phyloP scores from a whole-genome alignment of 2,329 filamentous ascomycete species.

The Blastomyces percursus region DNA sequence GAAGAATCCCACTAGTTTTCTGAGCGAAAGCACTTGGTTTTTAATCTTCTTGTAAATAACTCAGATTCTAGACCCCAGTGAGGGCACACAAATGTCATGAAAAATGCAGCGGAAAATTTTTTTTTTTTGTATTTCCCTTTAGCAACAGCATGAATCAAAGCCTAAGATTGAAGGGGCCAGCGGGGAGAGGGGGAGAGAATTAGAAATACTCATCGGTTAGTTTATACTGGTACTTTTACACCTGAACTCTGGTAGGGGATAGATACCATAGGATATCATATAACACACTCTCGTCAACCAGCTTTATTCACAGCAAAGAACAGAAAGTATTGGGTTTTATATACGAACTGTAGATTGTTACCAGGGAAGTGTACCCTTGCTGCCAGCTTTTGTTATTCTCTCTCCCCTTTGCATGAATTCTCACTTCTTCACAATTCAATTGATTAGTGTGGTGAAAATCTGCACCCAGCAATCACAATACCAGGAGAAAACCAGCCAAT shows the following conservation, averaged over 20 bases:
- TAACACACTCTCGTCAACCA: not conserved
- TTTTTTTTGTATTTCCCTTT: no score
- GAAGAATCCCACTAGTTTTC: no score
- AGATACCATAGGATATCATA: no score
- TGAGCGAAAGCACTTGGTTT: not conserved
- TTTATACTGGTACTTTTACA: no score
- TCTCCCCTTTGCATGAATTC: not conserved
- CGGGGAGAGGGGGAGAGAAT: no score
- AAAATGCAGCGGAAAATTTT: no score
- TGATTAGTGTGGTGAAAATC: not conserved
- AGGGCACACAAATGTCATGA: not conserved
- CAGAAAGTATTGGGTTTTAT: not conserved
- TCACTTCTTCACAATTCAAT: not conserved
- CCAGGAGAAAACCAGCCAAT: not conserved
- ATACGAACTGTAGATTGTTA: no score
- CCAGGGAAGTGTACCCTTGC: not conserved
- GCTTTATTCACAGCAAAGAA: not conserved
- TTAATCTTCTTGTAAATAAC: not conserved
- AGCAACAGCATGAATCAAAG: no score
- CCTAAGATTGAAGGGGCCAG: no score
- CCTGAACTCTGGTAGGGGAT: no score
- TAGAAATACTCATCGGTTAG: no score
- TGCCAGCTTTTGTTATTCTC: not conserved
- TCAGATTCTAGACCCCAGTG: not conserved
- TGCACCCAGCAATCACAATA: not conserved